These are phyloP conservation scores for Lithocarpus polystachyus DNA, from an alignment of 306 rosid species.

Conservation along the genomic window DNA sequence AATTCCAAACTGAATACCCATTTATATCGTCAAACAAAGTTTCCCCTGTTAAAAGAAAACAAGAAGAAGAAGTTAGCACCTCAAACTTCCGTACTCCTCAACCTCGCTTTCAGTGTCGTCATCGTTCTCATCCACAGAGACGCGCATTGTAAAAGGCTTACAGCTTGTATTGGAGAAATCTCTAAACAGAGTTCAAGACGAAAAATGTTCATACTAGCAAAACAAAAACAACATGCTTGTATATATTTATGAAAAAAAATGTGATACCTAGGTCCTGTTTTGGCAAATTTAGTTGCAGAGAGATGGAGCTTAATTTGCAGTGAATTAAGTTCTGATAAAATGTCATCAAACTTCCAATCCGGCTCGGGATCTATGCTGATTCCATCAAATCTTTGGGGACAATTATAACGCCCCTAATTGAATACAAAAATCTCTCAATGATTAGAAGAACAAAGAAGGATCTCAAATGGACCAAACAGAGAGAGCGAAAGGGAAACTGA, in stretches of 20 bases:
- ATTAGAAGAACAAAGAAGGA: not conserved
- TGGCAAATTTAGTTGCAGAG: constrained; percentile 32
- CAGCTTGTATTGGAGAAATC: constrained; percentile 25
- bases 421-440: not conserved
- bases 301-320: constrained; percentile 46
- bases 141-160: constrained; percentile 51
- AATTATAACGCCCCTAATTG: constrained; percentile 51
- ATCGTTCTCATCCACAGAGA: constrained; percentile 51
- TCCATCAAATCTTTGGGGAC: constrained; percentile 39
- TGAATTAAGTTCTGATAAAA: constrained; percentile 56
- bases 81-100: constrained; percentile 34
- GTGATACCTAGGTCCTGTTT: constrained; percentile 42
- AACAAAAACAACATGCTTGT: not conserved
- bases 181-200: constrained; percentile 10
- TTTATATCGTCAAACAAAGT: not conserved
- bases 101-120: constrained; percentile 29
- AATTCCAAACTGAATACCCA: not conserved
- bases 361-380: constrained; percentile 58
- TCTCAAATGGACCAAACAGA: too few relatives aligned
- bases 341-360: constrained; percentile 69
- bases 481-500: too few relatives aligned
- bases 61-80: constrained; percentile 7
- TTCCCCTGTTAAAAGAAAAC: constrained; percentile 22
- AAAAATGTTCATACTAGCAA: constrained; percentile 11
- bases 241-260: not conserved